Conservation (phyloP, 306 rosid genomes). For the Fragaria vesca region DNA sequence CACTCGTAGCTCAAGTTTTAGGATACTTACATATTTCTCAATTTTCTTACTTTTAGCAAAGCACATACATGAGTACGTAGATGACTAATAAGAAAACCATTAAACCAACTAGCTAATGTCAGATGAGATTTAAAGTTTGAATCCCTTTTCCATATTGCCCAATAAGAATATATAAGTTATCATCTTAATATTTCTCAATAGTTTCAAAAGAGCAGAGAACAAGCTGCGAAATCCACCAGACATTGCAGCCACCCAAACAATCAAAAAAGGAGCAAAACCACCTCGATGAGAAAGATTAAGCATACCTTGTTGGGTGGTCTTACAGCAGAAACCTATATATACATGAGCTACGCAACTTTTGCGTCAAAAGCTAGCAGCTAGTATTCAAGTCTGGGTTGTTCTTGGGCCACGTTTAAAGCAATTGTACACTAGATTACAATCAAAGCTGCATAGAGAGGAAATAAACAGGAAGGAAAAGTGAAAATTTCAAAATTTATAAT, state of each 20-base stretch:
- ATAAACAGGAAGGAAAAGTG: neutral
- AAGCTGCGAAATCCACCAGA: neutral
- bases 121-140: neutral
- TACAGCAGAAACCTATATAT: neutral
- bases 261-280: neutral
- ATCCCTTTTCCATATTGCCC: neutral
- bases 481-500: neutral
- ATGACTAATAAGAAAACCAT: neutral
- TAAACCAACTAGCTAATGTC: neutral
- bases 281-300: neutral
- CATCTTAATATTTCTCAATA: neutral
- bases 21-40: too few relatives aligned
- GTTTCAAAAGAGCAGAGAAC: neutral
- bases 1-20: neutral
- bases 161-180: neutral
- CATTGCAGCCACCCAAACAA: conserved; percentile 10
- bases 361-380: conserved; percentile 1
- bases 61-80: neutral
- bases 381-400: neutral
- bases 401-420: neutral
- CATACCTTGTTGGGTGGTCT: conserved; percentile 8
- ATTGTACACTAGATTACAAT: neutral
- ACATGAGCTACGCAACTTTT: neutral
- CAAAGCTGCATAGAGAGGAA: neutral
- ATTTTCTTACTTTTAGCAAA: neutral